Percentiles rank a stretch among this genome's conserved stretches.
Evolutionary conservation across 139 green algal genomes (phyloP).

Genomic region (Coelastrella sp.): DNA sequence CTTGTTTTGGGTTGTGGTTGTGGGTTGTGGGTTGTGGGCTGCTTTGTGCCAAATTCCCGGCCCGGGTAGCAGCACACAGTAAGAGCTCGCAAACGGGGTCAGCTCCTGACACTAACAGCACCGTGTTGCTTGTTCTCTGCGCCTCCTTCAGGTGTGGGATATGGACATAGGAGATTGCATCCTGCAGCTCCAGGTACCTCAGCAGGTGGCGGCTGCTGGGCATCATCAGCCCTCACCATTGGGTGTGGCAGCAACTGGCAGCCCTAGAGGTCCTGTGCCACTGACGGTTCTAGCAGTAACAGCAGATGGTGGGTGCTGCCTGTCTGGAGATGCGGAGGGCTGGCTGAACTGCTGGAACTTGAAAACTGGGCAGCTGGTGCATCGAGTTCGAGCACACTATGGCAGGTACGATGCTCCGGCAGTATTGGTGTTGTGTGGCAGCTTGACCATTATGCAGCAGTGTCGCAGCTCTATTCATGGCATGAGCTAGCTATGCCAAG

Average conservation of each 20-base stretch:
- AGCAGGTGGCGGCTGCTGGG: constrained; percentile 35
- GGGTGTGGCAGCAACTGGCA: constrained; percentile 23
- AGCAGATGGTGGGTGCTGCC: constrained; percentile 53
- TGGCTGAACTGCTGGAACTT: constrained; percentile 36
- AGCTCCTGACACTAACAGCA: background rate
- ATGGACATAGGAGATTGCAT: constrained; percentile 91
- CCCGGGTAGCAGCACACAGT: too few relatives aligned
- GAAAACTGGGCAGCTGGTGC: constrained; percentile 23
- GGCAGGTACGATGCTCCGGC: background rate
- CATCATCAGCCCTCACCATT: constrained; percentile 45
- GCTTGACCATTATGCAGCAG: too few relatives aligned
- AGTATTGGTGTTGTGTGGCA: too few relatives aligned
- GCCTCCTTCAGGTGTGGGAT: constrained; percentile 79
- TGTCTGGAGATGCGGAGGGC: constrained; percentile 36
- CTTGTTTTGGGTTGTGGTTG: too few relatives aligned
- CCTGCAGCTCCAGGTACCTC: constrained; percentile 68
- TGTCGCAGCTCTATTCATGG: too few relatives aligned
- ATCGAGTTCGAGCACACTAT: constrained; percentile 21
- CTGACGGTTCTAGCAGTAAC: constrained; percentile 76
- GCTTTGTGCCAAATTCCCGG: too few relatives aligned
- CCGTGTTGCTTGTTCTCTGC: background rate
- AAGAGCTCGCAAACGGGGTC: too few relatives aligned
- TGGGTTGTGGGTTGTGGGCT: too few relatives aligned
- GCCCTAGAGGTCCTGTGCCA: background rate
- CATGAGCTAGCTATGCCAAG: too few relatives aligned